Evolutionary conservation across 768 basidiomycete species (phyloP).

Genomic region (Podaxis rugospora): DNA sequence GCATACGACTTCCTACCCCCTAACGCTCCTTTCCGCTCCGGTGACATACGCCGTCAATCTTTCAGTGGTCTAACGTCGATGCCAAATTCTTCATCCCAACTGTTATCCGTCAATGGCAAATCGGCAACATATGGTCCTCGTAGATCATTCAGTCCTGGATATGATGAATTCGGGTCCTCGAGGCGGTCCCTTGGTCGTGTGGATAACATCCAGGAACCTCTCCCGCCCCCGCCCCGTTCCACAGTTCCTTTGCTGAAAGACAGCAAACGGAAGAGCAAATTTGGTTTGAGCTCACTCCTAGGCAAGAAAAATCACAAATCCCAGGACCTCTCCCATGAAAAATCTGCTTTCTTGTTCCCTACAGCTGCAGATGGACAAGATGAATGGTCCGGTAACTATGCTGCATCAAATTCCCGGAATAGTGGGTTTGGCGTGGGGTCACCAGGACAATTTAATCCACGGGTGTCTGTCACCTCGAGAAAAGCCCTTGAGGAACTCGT

Average conservation of each 20-base stretch:
- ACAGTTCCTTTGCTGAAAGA: slow-evolving; percentile 25
- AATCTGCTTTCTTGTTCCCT: slow-evolving; percentile 7
- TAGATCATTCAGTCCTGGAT: slow-evolving; percentile 38
- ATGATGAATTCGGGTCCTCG: slow-evolving; percentile 73
- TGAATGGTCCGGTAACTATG: slow-evolving; percentile 25
- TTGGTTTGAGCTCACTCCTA: slow-evolving; percentile 64
- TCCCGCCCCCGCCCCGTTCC: slow-evolving; percentile 18
- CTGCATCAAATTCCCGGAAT: slow-evolving; percentile 47
- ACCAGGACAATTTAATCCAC: slow-evolving; percentile 29
- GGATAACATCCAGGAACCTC: slow-evolving; percentile 30
- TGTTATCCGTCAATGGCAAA: slow-evolving; percentile 33
- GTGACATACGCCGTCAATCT: slow-evolving; percentile 67
- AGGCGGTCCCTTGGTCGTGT: slow-evolving; percentile 50
- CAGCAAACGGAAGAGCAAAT: slow-evolving; percentile 71
- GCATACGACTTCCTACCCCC: slow-evolving; percentile 55
- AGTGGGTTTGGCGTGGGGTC: slow-evolving; percentile 39
- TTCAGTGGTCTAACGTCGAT: slow-evolving; percentile 64
- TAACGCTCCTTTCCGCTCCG: slow-evolving; percentile 54
- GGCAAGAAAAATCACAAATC: slow-evolving; percentile 43
- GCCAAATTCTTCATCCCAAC: slow-evolving; percentile 49
- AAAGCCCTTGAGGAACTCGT: slow-evolving; percentile 76
- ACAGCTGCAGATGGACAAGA: slow-evolving; percentile 6
- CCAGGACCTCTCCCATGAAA: slow-evolving; percentile 17
- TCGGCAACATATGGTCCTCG: slow-evolving; percentile 32
- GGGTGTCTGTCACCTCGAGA: slow-evolving; percentile 62